Evolutionary conservation across 352 stramenopile genomes (phyloP), one percentile per base, ranked within the genome.

Genomic region (Globisporangium uncinulatum): DNA sequence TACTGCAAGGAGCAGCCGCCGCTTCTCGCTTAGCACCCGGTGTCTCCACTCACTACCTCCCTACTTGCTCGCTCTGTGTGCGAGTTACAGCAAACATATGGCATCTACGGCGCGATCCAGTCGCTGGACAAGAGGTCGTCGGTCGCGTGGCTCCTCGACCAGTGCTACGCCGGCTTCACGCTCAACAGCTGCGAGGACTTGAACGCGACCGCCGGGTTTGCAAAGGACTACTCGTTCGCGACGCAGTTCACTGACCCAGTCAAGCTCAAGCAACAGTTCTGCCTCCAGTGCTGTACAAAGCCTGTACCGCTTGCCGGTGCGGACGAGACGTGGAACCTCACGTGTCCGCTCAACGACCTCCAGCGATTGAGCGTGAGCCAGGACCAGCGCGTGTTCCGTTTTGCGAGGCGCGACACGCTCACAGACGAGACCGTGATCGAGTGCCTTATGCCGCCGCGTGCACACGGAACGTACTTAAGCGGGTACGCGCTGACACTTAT

Each of bases 271-370:
- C 74, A 71, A 42, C 70, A 70, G 11, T 92, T 82, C 36, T 92
- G 81, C 37, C 53, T 92, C 10, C 79, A 92, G 56, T 92, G 81
- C 61, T 92, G 81, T 51, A 80, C 79, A 0, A 83, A 81, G 19
- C 81, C 81, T n/a, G 76, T 84, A n/a, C 72, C 76, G 3, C 41
- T 59, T 13, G 62, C 44, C 21, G 72, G 78, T 37, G 79, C 73
- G 9, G 81, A 92, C 42, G 81, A 92, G 56, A 86, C 79, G 8
- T 92, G 81, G 81, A 86, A 92, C 66, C 62, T 92, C 24, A 73
- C 73, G 20, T 92, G 81, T 51, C 79, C 81, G 3, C 56, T 92
- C 7, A 89, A 86, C 17, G 73, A 76, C 15, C 53, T 87, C 2
- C 73, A 92, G 57, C 69, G 75, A 9, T 67, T 87, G n/a, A 87